These are phyloP conservation scores for Aureococcus anophagefferens DNA, from an alignment of 108 stramenopile species.

Conservation along the genomic window DNA sequence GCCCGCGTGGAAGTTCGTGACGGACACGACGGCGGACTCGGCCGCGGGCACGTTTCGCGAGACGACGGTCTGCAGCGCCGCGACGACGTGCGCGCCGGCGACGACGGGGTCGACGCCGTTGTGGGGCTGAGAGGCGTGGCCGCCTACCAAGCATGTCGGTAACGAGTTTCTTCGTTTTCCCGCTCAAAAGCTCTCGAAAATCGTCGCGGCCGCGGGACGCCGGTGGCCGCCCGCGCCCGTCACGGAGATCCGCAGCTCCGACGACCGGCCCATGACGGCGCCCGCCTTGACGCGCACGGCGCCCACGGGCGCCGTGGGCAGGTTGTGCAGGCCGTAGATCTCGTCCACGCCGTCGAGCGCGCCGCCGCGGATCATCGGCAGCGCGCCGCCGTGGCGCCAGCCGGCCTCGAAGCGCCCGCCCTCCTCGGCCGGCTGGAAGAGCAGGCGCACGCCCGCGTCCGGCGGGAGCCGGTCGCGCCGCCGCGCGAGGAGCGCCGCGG, in stretches of 20 bases:
- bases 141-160: no score
- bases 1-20: constrained; percentile 1
- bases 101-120: no score
- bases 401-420: no score
- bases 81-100: no score
- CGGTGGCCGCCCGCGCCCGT: no score
- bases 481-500: not conserved
- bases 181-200: no score
- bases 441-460: not conserved
- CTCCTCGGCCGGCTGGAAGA: constrained; percentile 10
- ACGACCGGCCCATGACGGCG: not conserved
- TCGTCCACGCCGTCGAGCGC: not conserved
- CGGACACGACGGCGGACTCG: not conserved
- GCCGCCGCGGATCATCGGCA: not conserved
- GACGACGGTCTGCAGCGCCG: not conserved
- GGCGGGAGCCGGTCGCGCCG: not conserved
- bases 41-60: not conserved
- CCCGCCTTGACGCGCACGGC: not conserved
- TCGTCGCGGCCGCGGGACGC: no score
- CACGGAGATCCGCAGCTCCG: not conserved
- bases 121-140: constrained; percentile 4
- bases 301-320: constrained; percentile 1
- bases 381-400: constrained; percentile 1
- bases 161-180: no score
- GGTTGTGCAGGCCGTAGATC: constrained; percentile 2